phyloP scores from a whole-genome alignment of 306 rosid species.

The Comarum palustre region DNA sequence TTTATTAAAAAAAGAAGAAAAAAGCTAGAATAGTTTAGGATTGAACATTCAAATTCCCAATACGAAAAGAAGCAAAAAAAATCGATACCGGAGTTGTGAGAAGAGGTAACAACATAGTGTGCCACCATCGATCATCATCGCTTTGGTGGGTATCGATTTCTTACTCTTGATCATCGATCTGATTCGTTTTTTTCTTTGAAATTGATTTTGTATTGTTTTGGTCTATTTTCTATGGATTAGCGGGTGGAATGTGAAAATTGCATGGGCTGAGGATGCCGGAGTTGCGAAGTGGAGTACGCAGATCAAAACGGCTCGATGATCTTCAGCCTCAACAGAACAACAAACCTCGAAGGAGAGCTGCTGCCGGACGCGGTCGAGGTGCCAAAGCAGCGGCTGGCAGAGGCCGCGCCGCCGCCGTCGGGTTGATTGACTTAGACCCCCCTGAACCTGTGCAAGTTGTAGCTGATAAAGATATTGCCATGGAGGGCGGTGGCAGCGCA shows the following conservation, averaged over 20 bases:
- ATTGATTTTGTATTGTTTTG: too few species aligned
- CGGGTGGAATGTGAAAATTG: conserved; percentile 58
- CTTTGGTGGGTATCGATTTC: too few species aligned
- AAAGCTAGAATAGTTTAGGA: too few species aligned
- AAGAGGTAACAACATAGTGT: too few species aligned
- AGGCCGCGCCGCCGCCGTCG: conserved; percentile 71
- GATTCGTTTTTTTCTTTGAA: too few species aligned
- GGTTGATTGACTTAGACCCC: conserved; percentile 71
- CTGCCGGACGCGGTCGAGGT: conserved; percentile 49
- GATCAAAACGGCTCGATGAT: conserved; percentile 91
- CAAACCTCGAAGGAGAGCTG: conserved; percentile 74
- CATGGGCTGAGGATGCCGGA: conserved; percentile 99
- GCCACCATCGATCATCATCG: too few species aligned
- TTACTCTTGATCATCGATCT: too few species aligned
- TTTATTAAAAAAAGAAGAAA: too few species aligned
- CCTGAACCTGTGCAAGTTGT: conserved; percentile 65
- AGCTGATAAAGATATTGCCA: conserved; percentile 62
- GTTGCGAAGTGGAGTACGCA: conserved; percentile 97
- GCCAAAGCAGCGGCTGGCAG: conserved; percentile 78
- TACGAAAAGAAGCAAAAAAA: background rate
- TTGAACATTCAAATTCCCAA: background rate
- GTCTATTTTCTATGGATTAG: too few species aligned
- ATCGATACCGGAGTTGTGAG: too few species aligned
- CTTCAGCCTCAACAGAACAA: conserved; percentile 87
- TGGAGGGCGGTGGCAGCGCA: conserved; percentile 86